Evolutionary conservation across 2,329 filamentous ascomycete genomes (phyloP), one percentile per base, ranked within the genome.

Genomic region (Fusarium avenaceum): DNA sequence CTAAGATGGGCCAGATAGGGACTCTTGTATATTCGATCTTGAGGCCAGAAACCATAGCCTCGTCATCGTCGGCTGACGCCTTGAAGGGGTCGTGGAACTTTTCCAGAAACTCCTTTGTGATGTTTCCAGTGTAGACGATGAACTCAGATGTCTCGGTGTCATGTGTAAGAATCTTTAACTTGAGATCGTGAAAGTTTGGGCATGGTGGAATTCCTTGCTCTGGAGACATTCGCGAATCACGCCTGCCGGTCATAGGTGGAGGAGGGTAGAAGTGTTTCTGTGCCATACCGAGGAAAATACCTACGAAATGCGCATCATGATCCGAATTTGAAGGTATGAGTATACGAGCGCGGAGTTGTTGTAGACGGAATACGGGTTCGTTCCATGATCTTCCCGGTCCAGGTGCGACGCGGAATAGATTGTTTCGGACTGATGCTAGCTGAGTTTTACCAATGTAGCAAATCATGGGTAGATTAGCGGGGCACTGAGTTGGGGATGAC

Each of bases 271-370:
- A 86, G 46, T 85, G 80, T 10, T 81, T 79, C 69, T 89, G 87
- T 8, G 87, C 87, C 83, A 89, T 85, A 45, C 84, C 83, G 14
- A 89, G 69, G 57, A 88, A 83, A 42, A 83, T 80, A 20, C 81
- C 85, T 7, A 86, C 77, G 35, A 87, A 78, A 58, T 86, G 83
- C 1, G 83, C 78, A 69, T 89, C 86, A 47, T 85, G 82, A 48
- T 87, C 81, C 3, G 74, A 63, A 48, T 87, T 80, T 4, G 76
- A 72, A 0, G 87, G 86, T 5, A 83, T 58, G 6, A 88, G 76
- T 48, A 77, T 76, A 71, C 82, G 85, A 7, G 81, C 80, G 2
- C 85, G 81, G 15, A 85, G 72, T 33, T 76, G 72, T 56, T 86
- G 83, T 10, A 89, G 76, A 7, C 80, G 78, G 44, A 77, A 71